These are phyloP conservation scores for Cryptosporidium canis DNA, from an alignment of 169 alveolate genomes.

Conservation along the genomic window DNA sequence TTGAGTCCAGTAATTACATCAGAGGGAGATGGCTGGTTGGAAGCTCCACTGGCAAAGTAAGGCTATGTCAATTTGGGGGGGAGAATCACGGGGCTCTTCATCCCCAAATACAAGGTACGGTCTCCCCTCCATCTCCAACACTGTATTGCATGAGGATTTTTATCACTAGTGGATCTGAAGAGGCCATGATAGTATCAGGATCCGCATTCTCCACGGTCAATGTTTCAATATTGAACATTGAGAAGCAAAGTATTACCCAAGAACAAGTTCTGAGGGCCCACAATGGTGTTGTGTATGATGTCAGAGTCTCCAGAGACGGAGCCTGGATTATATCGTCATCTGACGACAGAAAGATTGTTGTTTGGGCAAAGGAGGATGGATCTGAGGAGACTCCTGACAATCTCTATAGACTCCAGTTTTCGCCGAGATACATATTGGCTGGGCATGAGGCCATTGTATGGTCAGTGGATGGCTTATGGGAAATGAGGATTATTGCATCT, in stretches of 20 bases:
- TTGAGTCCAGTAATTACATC: constrained; percentile 21
- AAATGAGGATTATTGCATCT: constrained; percentile 19
- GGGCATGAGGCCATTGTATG: constrained; percentile 57
- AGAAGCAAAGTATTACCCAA: background rate
- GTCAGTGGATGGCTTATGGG: constrained; percentile 61
- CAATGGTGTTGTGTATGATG: constrained; percentile 50
- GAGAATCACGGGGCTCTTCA: background rate
- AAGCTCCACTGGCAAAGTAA: constrained; percentile 24
- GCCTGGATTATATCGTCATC: constrained; percentile 28
- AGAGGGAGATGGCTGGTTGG: constrained; percentile 47
- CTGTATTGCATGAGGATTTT: constrained; percentile 28
- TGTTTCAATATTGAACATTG: background rate
- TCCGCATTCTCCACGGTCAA: constrained; percentile 47
- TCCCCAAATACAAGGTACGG: background rate
- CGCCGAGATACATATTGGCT: background rate
- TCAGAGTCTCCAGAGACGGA: background rate
- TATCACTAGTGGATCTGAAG: background rate
- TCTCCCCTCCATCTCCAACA: constrained; percentile 9
- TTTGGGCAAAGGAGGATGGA: constrained; percentile 21
- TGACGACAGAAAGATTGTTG: constrained; percentile 57
- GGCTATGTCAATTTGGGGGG: background rate
- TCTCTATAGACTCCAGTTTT: background rate
- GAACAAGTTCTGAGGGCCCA: constrained; percentile 30
- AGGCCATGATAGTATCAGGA: constrained; percentile 27
- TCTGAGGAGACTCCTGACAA: background rate